These are phyloP conservation scores for Protomyces inundatus DNA, from an alignment of 1,139 yeast species.

Conservation along the genomic window DNA sequence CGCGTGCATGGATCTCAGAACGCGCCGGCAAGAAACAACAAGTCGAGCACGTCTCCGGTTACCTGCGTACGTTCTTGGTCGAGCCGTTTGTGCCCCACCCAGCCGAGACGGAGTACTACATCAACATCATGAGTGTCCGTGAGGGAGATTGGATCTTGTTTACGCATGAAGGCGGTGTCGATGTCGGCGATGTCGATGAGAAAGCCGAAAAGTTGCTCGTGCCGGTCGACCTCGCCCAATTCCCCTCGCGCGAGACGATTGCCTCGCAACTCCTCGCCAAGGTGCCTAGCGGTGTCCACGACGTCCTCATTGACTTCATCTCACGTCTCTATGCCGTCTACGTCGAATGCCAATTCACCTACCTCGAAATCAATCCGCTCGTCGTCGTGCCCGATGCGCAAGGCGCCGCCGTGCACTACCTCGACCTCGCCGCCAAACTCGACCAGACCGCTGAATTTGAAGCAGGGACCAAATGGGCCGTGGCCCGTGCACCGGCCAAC, in stretches of 20 bases:
- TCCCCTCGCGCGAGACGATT: constrained; percentile 43
- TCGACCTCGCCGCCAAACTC: constrained; percentile 47
- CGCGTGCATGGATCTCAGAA: constrained; percentile 44
- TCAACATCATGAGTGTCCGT: constrained; percentile 47
- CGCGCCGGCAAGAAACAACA: constrained; percentile 43
- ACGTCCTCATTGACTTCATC: constrained; percentile 44
- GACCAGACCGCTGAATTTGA: constrained; percentile 50
- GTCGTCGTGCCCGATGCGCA: constrained; percentile 43
- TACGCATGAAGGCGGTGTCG: constrained; percentile 50
- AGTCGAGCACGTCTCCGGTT: constrained; percentile 44
- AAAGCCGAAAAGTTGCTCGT: constrained; percentile 45
- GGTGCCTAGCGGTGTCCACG: constrained; percentile 43
- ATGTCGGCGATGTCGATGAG: constrained; percentile 48
- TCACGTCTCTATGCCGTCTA: constrained; percentile 47
- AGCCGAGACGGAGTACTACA: constrained; percentile 46
- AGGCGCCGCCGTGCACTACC: constrained; percentile 46
- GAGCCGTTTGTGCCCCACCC: constrained; percentile 49
- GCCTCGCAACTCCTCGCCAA: constrained; percentile 39
- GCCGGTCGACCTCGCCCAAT: constrained; percentile 44
- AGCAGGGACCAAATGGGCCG: constrained; percentile 49
- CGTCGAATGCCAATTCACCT: constrained; percentile 47
- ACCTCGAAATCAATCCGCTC: constrained; percentile 47
- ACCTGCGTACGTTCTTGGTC: constrained; percentile 44
- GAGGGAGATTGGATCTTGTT: constrained; percentile 48
- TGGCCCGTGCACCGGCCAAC: constrained; percentile 45